Evolutionary conservation across 805 yeast species (phyloP), one percentile per base, ranked within the genome.

Genomic region (Ogataea trehaloabstinens): DNA sequence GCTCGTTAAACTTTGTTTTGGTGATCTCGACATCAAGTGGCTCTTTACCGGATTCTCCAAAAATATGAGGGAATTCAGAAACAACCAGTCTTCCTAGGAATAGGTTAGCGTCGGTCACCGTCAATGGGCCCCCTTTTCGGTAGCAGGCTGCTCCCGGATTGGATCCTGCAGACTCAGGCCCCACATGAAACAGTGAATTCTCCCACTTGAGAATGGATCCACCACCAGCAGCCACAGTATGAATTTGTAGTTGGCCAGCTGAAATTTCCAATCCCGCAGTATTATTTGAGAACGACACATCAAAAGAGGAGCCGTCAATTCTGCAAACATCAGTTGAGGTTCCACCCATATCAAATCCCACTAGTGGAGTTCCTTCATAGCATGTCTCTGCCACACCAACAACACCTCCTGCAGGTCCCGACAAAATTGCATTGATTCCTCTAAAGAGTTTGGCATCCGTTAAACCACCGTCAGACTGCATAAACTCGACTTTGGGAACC

Each of bases 361-460:
- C 61, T 32, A 61, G 54, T 5, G 72, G 60, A 27, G 46, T 32
- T 8, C 41, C 37, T 51, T 78, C 71, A 56, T 72, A 87, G 45
- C 95, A 85, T 0, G 98, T 90, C 37, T 78, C 73, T 0, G 96
- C 86, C 52, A 80, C 86, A 0, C 98, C 98, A 24, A 91, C 96
- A 42, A 91, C 95, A 35, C 98, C 98, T 28, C 98, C 98, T 7
- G 98, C 98, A 3, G 98, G 98, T 2, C 98, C 98, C 1, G 96
- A 87, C 25, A 91, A 64, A 34, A 91, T 85, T 3, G 98, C 95
- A 49, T 80, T 74, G 24, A 91, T 67, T 2, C 98, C 98, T 0
- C 96, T 82, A 58, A 91, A 91, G 34, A 77, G 73, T 17, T 78
- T 69, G 53, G 93, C 89, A 40, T 88, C 88, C 17, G 90, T 89